Evolutionary conservation across 1,284 basidiomycete species (phyloP), one percentile per base, ranked within the genome.

Genomic region (Tremellales sp.): DNA sequence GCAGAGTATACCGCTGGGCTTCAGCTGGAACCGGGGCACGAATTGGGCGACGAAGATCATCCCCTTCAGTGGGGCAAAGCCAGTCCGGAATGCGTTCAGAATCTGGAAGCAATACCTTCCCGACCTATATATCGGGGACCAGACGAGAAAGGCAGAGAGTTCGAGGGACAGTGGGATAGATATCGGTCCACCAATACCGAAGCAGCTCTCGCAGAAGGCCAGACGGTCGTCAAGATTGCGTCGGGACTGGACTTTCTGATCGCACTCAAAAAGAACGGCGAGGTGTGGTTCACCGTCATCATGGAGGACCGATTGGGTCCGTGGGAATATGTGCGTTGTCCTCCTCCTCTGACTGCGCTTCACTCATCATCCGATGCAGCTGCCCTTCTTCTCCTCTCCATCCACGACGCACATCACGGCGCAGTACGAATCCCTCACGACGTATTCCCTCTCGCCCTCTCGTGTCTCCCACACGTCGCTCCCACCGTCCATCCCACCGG

Each of bases 341-440:
- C 33, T 9, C 18, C 14, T 28, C 2, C n/a, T n/a, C n/a, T n/a
- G n/a, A n/a, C n/a, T n/a, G n/a, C n/a, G n/a, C n/a, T n/a, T n/a
- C n/a, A 22, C 43, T 40, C 27, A 40, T 19, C 4, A n/a, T 25
- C 18, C 37, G 12, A 28, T 28, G 13, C 43, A 72, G 66, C 57
- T 71, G 18, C 54, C 61, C 1, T 51, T 57, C 43, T 66, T 71
- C 46, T 66, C 62, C 6, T 54, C 58, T 1, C 67, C 68, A 2
- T 24, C 67, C 42, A 68, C 72, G 54, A 56, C 57, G 22, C 68
- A 94, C 84, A 81, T 94, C 47, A 83, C 88, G n/a, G 90, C 86
- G 3, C 84, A 89, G 57, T 92, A 85, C 71, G 58, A 75, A 40
- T 82, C 81, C 21, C 87, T 93, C 65, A 81, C 85, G 37, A 85